Evolutionary conservation across 148 eudicot genomes (phyloP).

Genomic region (Rhododendron henanense): DNA sequence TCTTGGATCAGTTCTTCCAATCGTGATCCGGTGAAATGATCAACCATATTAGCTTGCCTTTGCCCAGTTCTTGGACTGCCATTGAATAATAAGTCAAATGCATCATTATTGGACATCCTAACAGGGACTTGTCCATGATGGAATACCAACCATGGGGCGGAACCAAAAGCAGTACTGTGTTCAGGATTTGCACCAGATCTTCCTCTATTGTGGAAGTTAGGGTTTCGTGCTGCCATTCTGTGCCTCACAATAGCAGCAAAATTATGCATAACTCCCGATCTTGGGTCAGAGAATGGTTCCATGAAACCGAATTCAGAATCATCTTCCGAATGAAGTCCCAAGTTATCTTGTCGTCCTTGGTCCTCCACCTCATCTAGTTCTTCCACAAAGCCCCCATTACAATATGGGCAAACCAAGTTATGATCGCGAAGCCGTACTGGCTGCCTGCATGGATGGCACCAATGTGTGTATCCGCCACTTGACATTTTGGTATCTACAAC

Average conservation of each 20-base stretch:
- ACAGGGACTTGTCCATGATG: constrained; percentile 53
- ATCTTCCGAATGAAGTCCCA: constrained; percentile 15
- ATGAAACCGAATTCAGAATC: constrained; percentile 46
- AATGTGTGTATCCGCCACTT: constrained; percentile 65
- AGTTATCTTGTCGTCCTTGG: constrained; percentile 16
- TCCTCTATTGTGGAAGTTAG: constrained; percentile 31
- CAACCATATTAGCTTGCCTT: constrained; percentile 49
- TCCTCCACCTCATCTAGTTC: constrained; percentile 59
- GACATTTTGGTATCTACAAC: constrained; percentile 41
- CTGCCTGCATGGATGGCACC: constrained; percentile 76
- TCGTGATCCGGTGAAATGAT: constrained; percentile 64
- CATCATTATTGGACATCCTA: constrained; percentile 42
- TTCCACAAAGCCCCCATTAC: constrained; percentile 77
- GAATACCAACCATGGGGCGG: constrained; percentile 55
- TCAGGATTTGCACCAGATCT: constrained; percentile 50
- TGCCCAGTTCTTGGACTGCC: constrained; percentile 57
- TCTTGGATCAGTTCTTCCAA: constrained; percentile 75
- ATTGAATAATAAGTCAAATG: constrained; percentile 58
- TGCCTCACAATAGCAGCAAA: constrained; percentile 64
- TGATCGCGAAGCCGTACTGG: constrained; percentile 49
- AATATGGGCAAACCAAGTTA: constrained; percentile 53
- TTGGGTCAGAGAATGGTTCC: constrained; percentile 58
- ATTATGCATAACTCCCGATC: constrained; percentile 48
- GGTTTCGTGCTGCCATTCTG: constrained; percentile 45
- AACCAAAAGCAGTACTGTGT: constrained; percentile 21